Evolutionary conservation across 768 basidiomycete genomes (phyloP).

Genomic region (Wakefieldia striispora): DNA sequence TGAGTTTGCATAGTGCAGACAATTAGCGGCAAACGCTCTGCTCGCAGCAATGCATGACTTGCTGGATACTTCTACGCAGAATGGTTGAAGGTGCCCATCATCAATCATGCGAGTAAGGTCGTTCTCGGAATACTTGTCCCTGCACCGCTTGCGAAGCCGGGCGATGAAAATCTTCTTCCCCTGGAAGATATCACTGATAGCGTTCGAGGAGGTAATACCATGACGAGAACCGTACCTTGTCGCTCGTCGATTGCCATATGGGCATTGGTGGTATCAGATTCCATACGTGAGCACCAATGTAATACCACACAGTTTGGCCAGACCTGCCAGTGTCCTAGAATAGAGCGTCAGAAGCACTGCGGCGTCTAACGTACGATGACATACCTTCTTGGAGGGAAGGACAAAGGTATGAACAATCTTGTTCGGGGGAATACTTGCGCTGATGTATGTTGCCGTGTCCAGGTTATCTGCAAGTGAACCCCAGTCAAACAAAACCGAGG

Average conservation of each 20-base stretch:
- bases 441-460: conserved; percentile 35
- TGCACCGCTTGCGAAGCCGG: conserved; percentile 37
- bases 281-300: conserved; percentile 52
- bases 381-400: conserved; percentile 45
- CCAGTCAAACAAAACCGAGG: conserved; percentile 55
- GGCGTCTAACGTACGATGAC: neutral
- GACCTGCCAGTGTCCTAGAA: conserved; percentile 28
- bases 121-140: conserved; percentile 27
- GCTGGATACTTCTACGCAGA: conserved; percentile 41
- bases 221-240: conserved; percentile 29
- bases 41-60: conserved; percentile 18
- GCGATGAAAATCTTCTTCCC: conserved; percentile 35
- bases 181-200: conserved; percentile 6
- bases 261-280: conserved; percentile 24
- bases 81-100: conserved; percentile 41
- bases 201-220: neutral
- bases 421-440: conserved; percentile 13
- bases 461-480: conserved; percentile 36
- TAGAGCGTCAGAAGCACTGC: conserved; percentile 3
- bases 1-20: conserved; percentile 14
- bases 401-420: conserved; percentile 50
- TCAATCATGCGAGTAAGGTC: conserved; percentile 41
- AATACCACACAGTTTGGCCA: conserved; percentile 39
- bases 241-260: conserved; percentile 41
- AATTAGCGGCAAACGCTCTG: conserved; percentile 22